phyloP scores from a whole-genome alignment of 257 asterid species.

The Plantago elongata region DNA sequence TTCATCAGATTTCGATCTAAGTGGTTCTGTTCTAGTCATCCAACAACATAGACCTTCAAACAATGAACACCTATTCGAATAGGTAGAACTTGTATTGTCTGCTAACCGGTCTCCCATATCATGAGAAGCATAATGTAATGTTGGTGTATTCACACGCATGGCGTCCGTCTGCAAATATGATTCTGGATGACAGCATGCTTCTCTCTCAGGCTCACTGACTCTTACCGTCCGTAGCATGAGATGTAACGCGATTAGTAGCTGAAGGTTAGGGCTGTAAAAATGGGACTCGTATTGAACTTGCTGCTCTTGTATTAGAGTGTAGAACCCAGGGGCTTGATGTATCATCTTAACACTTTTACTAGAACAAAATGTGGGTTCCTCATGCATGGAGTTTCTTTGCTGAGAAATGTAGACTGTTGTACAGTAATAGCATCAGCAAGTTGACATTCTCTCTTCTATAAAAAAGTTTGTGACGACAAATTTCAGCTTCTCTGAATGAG shows the following conservation, averaged over 20 bases:
- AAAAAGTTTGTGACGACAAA: no score
- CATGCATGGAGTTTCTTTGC: neutral
- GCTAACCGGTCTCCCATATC: conserved; percentile 2
- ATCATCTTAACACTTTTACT: conserved; percentile 5
- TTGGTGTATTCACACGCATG: neutral
- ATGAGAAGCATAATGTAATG: neutral
- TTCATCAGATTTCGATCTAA: conserved; percentile 79
- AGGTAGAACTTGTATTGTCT: conserved; percentile 25
- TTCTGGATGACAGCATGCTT: neutral
- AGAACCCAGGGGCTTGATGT: conserved; percentile 2
- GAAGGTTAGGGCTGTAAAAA: neutral
- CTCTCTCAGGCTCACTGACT: conserved; percentile 3
- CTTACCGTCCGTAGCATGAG: neutral
- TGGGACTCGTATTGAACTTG: conserved; percentile 1
- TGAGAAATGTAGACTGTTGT: neutral
- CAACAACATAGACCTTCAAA: conserved; percentile 68
- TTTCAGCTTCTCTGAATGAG: no score
- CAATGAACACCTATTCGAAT: conserved; percentile 27
- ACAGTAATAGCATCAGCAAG: conserved; percentile 1
- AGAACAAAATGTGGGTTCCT: conserved; percentile 2
- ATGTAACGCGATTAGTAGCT: conserved; percentile 5
- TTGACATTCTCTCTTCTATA: no score
- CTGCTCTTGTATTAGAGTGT: conserved; percentile 5
- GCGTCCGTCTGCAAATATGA: neutral
- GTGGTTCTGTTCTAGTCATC: conserved; percentile 84